phyloP scores from a whole-genome alignment of 257 asterid species.

The Nicotiana attenuata region DNA sequence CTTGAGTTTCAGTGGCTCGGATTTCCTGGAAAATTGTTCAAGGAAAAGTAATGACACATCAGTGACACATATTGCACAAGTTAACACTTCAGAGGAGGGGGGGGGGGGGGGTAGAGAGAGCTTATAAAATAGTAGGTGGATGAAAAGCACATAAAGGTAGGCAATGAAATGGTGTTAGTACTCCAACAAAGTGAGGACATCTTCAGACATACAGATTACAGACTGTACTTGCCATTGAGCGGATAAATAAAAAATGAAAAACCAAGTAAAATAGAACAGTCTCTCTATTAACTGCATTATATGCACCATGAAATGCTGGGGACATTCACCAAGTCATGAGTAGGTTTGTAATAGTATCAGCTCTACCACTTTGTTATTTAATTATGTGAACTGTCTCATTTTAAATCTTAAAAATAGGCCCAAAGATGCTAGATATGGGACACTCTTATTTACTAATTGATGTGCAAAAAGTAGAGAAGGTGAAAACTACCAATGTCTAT shows the following conservation, averaged over 20 bases:
- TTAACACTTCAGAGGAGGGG: background rate
- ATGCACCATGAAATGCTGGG: background rate
- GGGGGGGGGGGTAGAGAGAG: no score
- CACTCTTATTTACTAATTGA: background rate
- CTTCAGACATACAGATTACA: background rate
- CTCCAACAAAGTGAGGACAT: background rate
- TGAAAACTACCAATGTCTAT: background rate
- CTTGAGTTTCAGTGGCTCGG: conserved; percentile 80
- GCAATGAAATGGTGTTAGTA: background rate
- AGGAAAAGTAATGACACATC: background rate
- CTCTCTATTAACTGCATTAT: background rate
- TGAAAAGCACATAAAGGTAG: no score
- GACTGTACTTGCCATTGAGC: background rate
- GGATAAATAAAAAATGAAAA: background rate
- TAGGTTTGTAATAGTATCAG: background rate
- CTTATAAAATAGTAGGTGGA: background rate
- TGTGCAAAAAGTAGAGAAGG: background rate
- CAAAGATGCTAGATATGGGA: background rate
- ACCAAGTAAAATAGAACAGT: background rate
- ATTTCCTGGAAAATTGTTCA: conserved; percentile 38
- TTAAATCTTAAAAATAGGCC: background rate
- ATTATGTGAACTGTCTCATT: background rate
- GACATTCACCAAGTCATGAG: background rate
- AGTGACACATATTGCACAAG: background rate
- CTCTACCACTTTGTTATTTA: background rate